A percentile compares a stretch with the other conserved stretches of the same genome.
Evolutionary conservation across 352 stramenopile species (phyloP).

Genomic region (Blastocystis sp.): DNA sequence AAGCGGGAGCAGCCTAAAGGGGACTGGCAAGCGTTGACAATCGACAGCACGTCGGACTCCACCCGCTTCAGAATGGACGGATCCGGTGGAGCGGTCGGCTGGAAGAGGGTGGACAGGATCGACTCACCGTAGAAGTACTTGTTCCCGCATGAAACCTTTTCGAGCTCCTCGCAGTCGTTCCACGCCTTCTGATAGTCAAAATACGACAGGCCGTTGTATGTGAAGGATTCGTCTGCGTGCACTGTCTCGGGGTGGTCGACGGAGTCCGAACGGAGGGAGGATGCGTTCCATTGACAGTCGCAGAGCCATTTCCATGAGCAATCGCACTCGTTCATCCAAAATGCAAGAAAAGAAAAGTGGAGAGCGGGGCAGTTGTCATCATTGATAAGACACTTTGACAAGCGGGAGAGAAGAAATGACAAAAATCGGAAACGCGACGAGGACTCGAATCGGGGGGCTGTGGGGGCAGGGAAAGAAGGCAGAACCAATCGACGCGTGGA

Average conservation of each 20-base stretch:
- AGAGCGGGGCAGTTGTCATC: not conserved
- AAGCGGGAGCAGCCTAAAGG: not conserved
- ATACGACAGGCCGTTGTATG: constrained; percentile 13
- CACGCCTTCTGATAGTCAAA: constrained; percentile 35
- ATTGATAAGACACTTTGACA: not conserved
- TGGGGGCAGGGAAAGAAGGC: no score
- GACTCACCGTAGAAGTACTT: constrained; percentile 1
- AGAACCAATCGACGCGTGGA: not conserved
- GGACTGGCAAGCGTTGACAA: not conserved
- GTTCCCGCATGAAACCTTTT: not conserved
- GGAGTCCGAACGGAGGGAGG: not conserved
- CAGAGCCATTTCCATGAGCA: constrained; percentile 62
- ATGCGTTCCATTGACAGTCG: not conserved
- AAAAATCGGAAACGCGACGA: not conserved
- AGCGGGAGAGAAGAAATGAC: not conserved
- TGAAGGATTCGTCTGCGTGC: not conserved
- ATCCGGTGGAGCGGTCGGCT: not conserved
- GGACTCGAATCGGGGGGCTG: no score
- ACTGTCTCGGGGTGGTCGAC: not conserved
- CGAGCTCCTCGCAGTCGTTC: constrained; percentile 29
- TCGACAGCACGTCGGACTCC: not conserved
- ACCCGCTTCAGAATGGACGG: not conserved
- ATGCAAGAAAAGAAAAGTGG: constrained; percentile 22
- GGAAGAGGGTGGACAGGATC: not conserved
- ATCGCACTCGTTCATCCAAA: constrained; percentile 31